Base-by-base conservation (phyloP, 2,329 filamentous ascomycete species). In the Trichoderma semiorbis region DNA sequence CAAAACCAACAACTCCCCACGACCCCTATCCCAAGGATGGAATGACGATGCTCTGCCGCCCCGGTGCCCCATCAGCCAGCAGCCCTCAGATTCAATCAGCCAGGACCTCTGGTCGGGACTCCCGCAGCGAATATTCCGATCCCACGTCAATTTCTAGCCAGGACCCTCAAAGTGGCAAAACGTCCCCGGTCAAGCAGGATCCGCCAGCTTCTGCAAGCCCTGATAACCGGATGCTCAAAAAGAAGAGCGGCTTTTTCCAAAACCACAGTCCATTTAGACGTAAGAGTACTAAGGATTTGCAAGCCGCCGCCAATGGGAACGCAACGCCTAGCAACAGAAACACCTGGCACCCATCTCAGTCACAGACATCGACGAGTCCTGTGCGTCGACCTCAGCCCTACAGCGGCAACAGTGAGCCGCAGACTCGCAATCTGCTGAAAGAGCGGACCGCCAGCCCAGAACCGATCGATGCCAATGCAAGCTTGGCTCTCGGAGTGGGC, bases 31-130 rank as follows among this genome's bases (percentile, higher is more conserved):
- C 95, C 0, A 89, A 92, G 80, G 95, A 98, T 79, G 95, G 95
- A 5, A 98, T 98, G 94, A 98, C 95, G 0, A 97, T 98, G 89
- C 92, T 98, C 74, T 98, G 95, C 81, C 90, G 94, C 72, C 91
- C 93, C 50, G 92, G 90, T 5, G 88, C 91, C 50, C 78, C 79
- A 18, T 82, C 89, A 83, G 81, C 94, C 87, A 81, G 80, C 43
- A 82, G 81, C 73, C 84, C 84, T 5, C 81, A 87, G 26, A 69
- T 69, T 11, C 67, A 69, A 36, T 90, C 90, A 28, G 90, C 88
- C 64, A 88, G 94, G 60, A 93, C 94, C 61, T 92, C 92, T 16
- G 97, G 94, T 80, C 90, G 93, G 75, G 95, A 97, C 78, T 96
- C 93, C 63, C 91, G 93, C 76, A 98, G 95, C 81, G 95, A 98